phyloP scores from a whole-genome alignment of 2,329 filamentous ascomycete genomes.

The Dendryphion nanum region DNA sequence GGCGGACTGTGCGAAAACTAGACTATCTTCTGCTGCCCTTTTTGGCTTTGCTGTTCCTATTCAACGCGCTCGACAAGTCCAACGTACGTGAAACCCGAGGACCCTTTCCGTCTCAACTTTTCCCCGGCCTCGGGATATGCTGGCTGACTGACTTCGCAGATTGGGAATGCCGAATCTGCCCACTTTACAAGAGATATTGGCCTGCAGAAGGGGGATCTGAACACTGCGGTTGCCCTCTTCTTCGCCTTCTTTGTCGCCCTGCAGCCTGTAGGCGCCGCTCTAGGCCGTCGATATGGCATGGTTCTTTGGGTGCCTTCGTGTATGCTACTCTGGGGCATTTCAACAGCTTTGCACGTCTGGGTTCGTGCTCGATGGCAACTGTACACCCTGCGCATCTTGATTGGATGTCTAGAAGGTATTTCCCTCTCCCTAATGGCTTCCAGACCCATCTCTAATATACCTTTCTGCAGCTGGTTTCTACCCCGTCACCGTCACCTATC shows the following conservation, averaged over 20 bases:
- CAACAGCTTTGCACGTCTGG: slow-evolving; percentile 49
- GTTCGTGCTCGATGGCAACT: slow-evolving; percentile 49
- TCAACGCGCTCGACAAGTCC: slow-evolving; percentile 54
- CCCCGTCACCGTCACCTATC: slow-evolving; percentile 58
- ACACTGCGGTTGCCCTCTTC: slow-evolving; percentile 57
- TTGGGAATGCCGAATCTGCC: slow-evolving; percentile 57
- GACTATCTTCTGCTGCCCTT: slow-evolving; percentile 53
- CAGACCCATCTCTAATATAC: slow-evolving; percentile 5
- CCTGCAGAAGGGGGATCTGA: slow-evolving; percentile 52
- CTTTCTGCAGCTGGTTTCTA: slow-evolving; percentile 58
- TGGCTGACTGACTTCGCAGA: slow-evolving; percentile 20
- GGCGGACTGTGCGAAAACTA: slow-evolving; percentile 47
- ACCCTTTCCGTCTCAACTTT: neutral
- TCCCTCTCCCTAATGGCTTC: neutral
- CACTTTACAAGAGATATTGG: slow-evolving; percentile 60
- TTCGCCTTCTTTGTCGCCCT: slow-evolving; percentile 59
- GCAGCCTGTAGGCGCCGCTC: slow-evolving; percentile 57
- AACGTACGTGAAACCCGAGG: slow-evolving; percentile 35
- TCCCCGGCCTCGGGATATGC: too few species aligned
- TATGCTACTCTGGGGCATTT: slow-evolving; percentile 56
- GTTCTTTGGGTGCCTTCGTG: slow-evolving; percentile 56
- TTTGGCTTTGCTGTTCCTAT: slow-evolving; percentile 51
- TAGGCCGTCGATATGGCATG: slow-evolving; percentile 58
- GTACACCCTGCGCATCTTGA: slow-evolving; percentile 44
- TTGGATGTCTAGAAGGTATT: slow-evolving; percentile 48